Percentiles rank a stretch among this genome's conserved stretches.
These are phyloP conservation scores for Syzygium syzygioides DNA, from an alignment of 441 rosid genomes.

Conservation along the genomic window DNA sequence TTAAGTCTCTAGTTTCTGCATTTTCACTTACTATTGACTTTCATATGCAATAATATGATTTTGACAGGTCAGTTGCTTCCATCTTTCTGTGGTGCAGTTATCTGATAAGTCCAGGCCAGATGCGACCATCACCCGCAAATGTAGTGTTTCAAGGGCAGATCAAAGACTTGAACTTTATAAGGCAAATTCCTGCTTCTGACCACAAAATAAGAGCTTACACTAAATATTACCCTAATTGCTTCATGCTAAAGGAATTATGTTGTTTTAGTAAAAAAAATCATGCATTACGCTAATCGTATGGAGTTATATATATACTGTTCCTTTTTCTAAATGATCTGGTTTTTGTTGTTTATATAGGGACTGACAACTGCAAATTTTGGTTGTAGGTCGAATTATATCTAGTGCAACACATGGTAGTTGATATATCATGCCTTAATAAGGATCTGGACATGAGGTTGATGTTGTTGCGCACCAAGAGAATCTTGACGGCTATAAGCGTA, in stretches of 20 bases:
- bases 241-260: not conserved
- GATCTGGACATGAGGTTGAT: not conserved
- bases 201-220: not conserved
- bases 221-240: not conserved
- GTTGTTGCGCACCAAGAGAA: not conserved
- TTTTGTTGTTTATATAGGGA: not conserved
- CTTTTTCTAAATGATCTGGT: not conserved
- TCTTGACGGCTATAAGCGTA: not conserved
- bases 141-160: constrained; percentile 10
- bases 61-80: not conserved
- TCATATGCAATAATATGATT: not conserved
- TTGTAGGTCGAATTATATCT: not conserved
- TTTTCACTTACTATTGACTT: not conserved
- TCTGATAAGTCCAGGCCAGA: constrained; percentile 38
- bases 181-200: not conserved
- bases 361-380: not conserved
- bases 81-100: constrained; percentile 25
- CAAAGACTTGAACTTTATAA: constrained; percentile 31
- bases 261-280: not conserved
- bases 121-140: constrained; percentile 19
- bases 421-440: not conserved
- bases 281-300: not conserved
- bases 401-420: not conserved
- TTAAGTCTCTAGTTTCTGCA: not conserved
- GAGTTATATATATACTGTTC: not conserved